These are phyloP conservation scores for Macrolepiota dolichaula DNA, from an alignment of 768 basidiomycete species.

Conservation along the genomic window DNA sequence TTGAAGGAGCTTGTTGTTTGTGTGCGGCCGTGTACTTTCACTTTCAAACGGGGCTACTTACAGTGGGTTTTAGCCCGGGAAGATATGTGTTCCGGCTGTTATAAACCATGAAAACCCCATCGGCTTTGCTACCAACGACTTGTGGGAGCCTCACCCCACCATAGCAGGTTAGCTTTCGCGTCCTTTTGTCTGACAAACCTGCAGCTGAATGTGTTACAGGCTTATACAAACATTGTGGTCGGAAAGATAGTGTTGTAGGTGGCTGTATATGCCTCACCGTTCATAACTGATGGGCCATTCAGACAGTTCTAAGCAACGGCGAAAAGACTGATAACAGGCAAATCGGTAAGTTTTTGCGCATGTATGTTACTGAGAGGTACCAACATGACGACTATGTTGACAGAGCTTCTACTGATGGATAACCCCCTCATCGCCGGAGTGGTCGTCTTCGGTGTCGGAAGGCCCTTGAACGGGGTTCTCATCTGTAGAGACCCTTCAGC, in stretches of 20 bases:
- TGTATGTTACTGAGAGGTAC: background rate
- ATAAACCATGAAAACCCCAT: conserved; percentile 18
- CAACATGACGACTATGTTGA: no score
- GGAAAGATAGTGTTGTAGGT: conserved; percentile 20
- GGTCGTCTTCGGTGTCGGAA: conserved; percentile 21
- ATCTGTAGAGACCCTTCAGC: conserved; percentile 11
- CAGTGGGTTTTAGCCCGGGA: conserved; percentile 12
- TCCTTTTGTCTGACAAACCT: background rate
- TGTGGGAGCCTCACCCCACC: conserved; percentile 19
- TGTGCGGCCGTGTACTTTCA: conserved; percentile 6
- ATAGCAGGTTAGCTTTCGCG: conserved; percentile 9
- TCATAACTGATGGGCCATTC: background rate
- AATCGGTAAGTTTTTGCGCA: conserved; percentile 15
- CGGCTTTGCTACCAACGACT: conserved; percentile 18
- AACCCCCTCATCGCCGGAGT: conserved; percentile 19
- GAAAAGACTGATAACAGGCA: conserved; percentile 27
- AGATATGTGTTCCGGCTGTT: conserved; percentile 15
- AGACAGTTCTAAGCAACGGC: conserved; percentile 27
- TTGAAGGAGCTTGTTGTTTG: conserved; percentile 17
- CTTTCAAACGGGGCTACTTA: background rate
- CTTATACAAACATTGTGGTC: conserved; percentile 19
- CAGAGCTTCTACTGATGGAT: conserved; percentile 19
- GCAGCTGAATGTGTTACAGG: background rate
- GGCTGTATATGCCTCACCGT: background rate
- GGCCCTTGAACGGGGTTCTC: conserved; percentile 22